phyloP scores from a whole-genome alignment of 345 rosid genomes.

The Ceriops decandra region DNA sequence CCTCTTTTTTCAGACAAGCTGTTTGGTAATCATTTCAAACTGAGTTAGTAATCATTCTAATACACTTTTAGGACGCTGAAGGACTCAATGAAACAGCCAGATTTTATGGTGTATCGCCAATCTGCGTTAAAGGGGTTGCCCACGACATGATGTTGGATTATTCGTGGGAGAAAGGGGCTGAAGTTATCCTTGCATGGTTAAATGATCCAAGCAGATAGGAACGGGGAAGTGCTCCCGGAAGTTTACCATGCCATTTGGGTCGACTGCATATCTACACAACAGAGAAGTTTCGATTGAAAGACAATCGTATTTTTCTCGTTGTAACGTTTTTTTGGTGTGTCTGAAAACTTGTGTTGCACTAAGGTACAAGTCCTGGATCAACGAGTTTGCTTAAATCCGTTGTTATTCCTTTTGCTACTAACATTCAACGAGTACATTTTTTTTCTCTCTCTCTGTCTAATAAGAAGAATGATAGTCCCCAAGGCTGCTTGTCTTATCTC shows the following conservation, averaged over 20 bases:
- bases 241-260: neutral
- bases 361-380: too few relatives aligned
- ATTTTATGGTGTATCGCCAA: conserved; percentile 57
- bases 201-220: conserved; percentile 24
- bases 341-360: too few relatives aligned
- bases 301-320: too few relatives aligned
- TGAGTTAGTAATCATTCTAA: neutral
- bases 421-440: too few relatives aligned
- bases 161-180: conserved; percentile 73
- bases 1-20: neutral
- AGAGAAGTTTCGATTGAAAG: too few relatives aligned
- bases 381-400: too few relatives aligned
- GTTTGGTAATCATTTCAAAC: neutral
- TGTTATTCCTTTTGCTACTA: too few relatives aligned
- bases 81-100: conserved; percentile 63
- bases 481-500: too few relatives aligned
- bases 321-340: too few relatives aligned
- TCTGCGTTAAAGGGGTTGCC: conserved; percentile 67
- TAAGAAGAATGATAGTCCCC: too few relatives aligned
- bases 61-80: conserved; percentile 44
- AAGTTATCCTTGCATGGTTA: conserved; percentile 52
- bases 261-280: neutral
- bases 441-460: too few relatives aligned
- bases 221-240: neutral
- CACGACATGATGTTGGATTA: conserved; percentile 91